Percentiles rank a stretch among this genome's conserved stretches.
phyloP scores from a whole-genome alignment of 169 alveolate species.

The Plasmodium vinckei region DNA sequence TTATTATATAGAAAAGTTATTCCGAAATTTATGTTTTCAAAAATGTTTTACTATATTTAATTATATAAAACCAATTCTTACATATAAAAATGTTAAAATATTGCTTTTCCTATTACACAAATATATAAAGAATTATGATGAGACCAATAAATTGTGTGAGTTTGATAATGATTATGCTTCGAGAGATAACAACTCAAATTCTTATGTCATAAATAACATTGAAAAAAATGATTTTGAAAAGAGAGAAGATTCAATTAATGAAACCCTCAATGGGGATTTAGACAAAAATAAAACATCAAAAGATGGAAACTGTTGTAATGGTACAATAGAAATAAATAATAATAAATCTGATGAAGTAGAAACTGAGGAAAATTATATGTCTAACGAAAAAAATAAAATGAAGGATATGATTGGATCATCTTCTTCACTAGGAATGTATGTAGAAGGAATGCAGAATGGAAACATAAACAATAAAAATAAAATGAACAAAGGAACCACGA shows the following conservation, averaged over 20 bases:
- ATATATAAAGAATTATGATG: constrained; percentile 48
- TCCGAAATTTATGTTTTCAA: constrained; percentile 64
- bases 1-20: constrained; percentile 39
- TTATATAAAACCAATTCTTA: constrained; percentile 36
- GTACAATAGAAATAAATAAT: neutral
- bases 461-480: constrained; percentile 3
- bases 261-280: no score
- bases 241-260: neutral
- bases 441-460: neutral
- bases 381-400: constrained; percentile 29
- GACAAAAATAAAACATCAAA: neutral
- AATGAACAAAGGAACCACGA: neutral
- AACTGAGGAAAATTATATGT: neutral
- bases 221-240: constrained; percentile 2
- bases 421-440: constrained; percentile 9
- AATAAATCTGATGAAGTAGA: neutral
- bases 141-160: constrained; percentile 6
- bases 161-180: neutral
- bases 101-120: constrained; percentile 56
- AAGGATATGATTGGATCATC: constrained; percentile 35
- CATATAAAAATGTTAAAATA: constrained; percentile 50
- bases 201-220: neutral
- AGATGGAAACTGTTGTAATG: neutral
- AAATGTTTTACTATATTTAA: constrained; percentile 57
- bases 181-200: neutral